Conservation (phyloP, 768 basidiomycete species). For the Tubosaeta sp. region DNA sequence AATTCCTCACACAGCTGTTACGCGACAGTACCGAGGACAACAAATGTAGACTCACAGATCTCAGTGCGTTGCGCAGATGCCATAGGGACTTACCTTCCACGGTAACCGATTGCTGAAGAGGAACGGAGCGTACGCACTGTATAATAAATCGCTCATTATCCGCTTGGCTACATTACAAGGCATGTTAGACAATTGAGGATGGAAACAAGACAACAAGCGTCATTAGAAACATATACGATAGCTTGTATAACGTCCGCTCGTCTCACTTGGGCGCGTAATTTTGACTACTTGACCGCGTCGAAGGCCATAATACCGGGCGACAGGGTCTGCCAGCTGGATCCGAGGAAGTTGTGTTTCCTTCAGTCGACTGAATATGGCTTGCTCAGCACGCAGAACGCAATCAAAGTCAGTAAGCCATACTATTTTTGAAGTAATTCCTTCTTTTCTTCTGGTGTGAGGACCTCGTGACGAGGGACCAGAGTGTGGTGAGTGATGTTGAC, state of each 20-base stretch:
- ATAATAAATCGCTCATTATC: conserved; percentile 3
- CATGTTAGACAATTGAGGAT: conserved; percentile 2
- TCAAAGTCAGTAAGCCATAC: conserved; percentile 48
- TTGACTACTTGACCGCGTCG: conserved; percentile 96
- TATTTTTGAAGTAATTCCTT: conserved; percentile 84
- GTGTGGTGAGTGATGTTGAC: conserved; percentile 98
- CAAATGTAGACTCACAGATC: not conserved
- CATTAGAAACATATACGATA: conserved; percentile 84
- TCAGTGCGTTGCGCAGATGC: too few relatives aligned
- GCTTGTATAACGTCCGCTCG: conserved; percentile 88
- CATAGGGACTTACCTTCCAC: too few relatives aligned
- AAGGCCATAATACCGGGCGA: conserved; percentile 97
- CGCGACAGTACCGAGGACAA: not conserved
- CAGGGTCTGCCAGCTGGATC: conserved; percentile 93
- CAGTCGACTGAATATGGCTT: conserved; percentile 60
- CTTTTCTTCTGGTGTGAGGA: conserved; percentile 84
- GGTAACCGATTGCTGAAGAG: too few relatives aligned
- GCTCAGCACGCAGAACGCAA: conserved; percentile 6
- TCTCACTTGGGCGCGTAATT: conserved; percentile 96
- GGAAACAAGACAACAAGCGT: not conserved
- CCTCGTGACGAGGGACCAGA: conserved; percentile 89
- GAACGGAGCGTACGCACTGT: too few relatives aligned
- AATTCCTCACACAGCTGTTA: not conserved
- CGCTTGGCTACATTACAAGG: conserved; percentile 12
- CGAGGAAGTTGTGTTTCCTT: conserved; percentile 98